phyloP scores from a whole-genome alignment of 768 basidiomycete species.

The Auriscalpium orientale region DNA sequence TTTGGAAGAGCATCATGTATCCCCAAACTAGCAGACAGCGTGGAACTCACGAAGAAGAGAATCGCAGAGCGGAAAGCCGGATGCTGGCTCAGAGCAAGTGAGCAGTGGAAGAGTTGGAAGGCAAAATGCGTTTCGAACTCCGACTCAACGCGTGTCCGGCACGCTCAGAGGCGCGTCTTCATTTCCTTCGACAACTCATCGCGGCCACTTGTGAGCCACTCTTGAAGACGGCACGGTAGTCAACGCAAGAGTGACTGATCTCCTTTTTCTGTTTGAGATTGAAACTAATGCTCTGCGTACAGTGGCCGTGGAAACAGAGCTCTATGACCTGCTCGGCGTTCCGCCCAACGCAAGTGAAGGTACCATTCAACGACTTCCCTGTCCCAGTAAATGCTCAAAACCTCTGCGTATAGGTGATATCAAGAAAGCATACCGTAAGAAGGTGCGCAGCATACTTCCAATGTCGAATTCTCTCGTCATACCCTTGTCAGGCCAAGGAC shows the following conservation, averaged over 20 bases:
- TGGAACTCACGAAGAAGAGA: background rate
- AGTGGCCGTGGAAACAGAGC: conserved; percentile 73
- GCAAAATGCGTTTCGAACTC: background rate
- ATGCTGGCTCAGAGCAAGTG: conserved; percentile 7
- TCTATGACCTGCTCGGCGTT: conserved; percentile 84
- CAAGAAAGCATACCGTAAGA: conserved; percentile 90
- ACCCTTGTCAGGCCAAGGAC: conserved; percentile 59
- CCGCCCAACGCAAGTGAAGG: conserved; percentile 63
- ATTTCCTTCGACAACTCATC: too few relatives aligned
- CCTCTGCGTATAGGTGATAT: conserved; percentile 55
- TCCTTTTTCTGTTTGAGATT: background rate
- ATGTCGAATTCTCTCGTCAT: conserved; percentile 9
- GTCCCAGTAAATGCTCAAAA: conserved; percentile 12
- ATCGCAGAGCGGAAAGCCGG: background rate
- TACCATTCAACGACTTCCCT: conserved; percentile 23
- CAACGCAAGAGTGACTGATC: background rate
- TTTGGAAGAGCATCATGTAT: conserved; percentile 44
- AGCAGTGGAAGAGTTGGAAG: background rate
- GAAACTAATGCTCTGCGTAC: background rate
- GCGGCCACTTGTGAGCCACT: background rate
- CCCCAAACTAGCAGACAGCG: background rate
- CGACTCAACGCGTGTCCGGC: background rate
- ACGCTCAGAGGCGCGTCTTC: background rate
- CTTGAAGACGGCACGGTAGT: background rate
- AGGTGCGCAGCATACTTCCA: conserved; percentile 42